These are phyloP conservation scores for Penicillium bovifimosum DNA, from an alignment of 495 filamentous ascomycete genomes.

Conservation along the genomic window DNA sequence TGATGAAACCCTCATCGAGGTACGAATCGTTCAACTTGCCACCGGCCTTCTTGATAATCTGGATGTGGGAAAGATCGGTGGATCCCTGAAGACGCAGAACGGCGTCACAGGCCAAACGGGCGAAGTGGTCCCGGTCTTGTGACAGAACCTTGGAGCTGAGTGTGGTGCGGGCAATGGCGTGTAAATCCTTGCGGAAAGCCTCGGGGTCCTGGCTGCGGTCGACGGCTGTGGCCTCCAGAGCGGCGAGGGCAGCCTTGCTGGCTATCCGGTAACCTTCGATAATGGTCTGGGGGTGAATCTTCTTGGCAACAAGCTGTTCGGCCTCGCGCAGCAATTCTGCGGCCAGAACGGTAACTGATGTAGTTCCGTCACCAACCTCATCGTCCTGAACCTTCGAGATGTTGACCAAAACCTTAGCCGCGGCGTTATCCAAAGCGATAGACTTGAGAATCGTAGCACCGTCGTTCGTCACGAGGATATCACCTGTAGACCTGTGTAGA, in stretches of 20 bases:
- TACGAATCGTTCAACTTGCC: conserved; percentile 97
- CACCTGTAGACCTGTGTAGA: conserved; percentile 71
- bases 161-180: conserved; percentile 91
- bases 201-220: conserved; percentile 79
- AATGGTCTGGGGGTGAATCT: conserved; percentile 98
- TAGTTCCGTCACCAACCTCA: conserved; percentile 95
- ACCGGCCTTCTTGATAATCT: conserved; percentile 98
- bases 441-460: conserved; percentile 97
- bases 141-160: conserved; percentile 95
- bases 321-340: conserved; percentile 94
- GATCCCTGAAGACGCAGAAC: conserved; percentile 86
- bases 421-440: conserved; percentile 98
- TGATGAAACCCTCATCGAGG: conserved; percentile 94
- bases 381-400: conserved; percentile 99
- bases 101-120: conserved; percentile 86
- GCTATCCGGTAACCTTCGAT: conserved; percentile 99
- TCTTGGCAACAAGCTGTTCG: conserved; percentile 92
- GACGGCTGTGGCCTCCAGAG: conserved; percentile 76
- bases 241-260: conserved; percentile 75
- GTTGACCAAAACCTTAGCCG: conserved; percentile 91
- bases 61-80: conserved; percentile 93
- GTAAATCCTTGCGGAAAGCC: conserved; percentile 82
- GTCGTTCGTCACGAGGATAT: conserved; percentile 98
- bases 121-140: conserved; percentile 90
- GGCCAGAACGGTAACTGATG: conserved; percentile 84